A percentile compares a stretch with the other conserved stretches of the same genome.
These are phyloP conservation scores for Nakaseomyces uthaithaninus DNA, from an alignment of 1,139 yeast species.

Conservation along the genomic window DNA sequence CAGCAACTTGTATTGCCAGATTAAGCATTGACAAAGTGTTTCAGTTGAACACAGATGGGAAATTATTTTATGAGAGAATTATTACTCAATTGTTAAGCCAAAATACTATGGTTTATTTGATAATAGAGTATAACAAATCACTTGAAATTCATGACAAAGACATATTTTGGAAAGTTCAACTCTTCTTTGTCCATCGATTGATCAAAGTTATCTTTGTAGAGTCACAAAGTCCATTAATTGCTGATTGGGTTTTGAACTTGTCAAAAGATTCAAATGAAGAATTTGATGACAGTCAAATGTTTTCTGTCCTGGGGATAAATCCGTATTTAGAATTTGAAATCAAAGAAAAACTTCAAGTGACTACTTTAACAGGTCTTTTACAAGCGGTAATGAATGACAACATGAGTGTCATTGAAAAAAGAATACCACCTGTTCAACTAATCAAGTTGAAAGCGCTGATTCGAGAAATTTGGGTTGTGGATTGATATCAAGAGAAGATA, in stretches of 20 bases:
- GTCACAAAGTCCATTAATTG: not conserved
- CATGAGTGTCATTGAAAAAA: not conserved
- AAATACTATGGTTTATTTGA: conserved; percentile 14
- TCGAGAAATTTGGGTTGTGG: not conserved
- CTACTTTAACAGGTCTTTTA: not conserved
- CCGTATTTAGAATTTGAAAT: conserved; percentile 1
- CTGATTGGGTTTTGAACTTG: not conserved
- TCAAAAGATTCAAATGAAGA: conserved; percentile 1
- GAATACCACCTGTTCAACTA: not conserved
- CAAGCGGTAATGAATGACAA: not conserved
- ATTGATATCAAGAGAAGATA: too few relatives aligned
- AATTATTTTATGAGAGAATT: conserved; percentile 11
- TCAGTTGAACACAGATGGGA: conserved; percentile 12
- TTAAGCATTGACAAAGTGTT: conserved; percentile 17
- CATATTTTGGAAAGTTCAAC: conserved; percentile 21
- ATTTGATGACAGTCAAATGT: conserved; percentile 10
- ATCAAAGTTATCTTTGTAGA: conserved; percentile 13
- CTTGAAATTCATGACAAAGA: conserved; percentile 16
- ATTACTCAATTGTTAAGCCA: conserved; percentile 11
- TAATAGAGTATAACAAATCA: conserved; percentile 15
- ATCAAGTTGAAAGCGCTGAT: not conserved
- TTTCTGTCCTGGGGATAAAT: conserved; percentile 5
- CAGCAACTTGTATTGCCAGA: conserved; percentile 15
- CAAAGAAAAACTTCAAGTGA: not conserved
- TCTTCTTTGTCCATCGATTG: conserved; percentile 12